These are phyloP conservation scores for Saccharomyces pastorianus DNA, from an alignment of 1,139 yeast species.

Conservation along the genomic window DNA sequence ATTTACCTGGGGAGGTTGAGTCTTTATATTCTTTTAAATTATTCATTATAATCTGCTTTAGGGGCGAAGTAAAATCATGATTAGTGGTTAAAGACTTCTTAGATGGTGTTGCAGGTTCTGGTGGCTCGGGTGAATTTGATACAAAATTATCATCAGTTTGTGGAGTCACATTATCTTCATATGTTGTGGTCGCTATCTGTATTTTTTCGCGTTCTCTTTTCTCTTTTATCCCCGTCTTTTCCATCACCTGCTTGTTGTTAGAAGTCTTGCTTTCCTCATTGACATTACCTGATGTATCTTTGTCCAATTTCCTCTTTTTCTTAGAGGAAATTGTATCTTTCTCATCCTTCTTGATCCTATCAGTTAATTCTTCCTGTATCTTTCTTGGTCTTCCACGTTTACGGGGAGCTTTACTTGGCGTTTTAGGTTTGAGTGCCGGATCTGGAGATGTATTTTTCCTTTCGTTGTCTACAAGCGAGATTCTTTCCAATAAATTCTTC, in stretches of 20 bases:
- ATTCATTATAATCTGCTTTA: slow-evolving; percentile 19
- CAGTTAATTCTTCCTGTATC: background rate
- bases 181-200: background rate
- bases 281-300: background rate
- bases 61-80: slow-evolving; percentile 25
- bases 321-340: background rate
- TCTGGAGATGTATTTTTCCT: slow-evolving; percentile 2
- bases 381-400: slow-evolving; percentile 14
- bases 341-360: background rate
- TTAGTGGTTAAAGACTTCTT: slow-evolving; percentile 12
- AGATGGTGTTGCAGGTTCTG: slow-evolving; percentile 20
- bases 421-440: background rate
- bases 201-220: background rate
- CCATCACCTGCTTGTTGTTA: background rate
- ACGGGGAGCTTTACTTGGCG: background rate
- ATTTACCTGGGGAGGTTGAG: slow-evolving; percentile 18
- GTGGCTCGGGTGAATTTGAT: slow-evolving; percentile 3
- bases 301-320: background rate
- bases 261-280: background rate
- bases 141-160: background rate
- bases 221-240: background rate
- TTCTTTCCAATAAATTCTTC: slow-evolving; percentile 4
- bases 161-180: background rate
- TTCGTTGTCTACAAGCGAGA: background rate
- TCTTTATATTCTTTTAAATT: slow-evolving; percentile 20